Conservation (phyloP, 2,329 filamentous ascomycete species). For the Venturia aucupariae region DNA sequence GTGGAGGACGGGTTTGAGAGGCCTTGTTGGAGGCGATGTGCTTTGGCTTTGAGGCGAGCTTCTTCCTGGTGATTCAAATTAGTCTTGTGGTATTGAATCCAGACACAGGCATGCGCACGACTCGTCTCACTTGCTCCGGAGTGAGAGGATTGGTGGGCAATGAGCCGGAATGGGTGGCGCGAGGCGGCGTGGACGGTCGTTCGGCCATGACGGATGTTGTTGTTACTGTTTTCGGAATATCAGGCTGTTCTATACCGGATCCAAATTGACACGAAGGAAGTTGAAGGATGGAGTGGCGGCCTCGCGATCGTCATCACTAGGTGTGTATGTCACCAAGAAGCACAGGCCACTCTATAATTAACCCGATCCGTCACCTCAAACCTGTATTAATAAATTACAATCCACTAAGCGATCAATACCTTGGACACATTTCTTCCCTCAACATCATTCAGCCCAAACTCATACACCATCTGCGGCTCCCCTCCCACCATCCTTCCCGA, state of each 20-base stretch:
- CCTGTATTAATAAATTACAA: too few relatives aligned
- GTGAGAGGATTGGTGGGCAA: slow-evolving; percentile 42
- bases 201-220: slow-evolving; percentile 24
- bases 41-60: slow-evolving; percentile 80
- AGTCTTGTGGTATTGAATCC: neutral
- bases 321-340: neutral
- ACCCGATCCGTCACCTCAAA: neutral
- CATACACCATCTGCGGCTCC: neutral
- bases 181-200: slow-evolving; percentile 40
- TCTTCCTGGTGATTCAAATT: slow-evolving; percentile 49
- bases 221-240: neutral
- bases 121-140: slow-evolving; percentile 51
- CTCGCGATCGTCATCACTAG: neutral
- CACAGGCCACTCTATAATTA: slow-evolving; percentile 1
- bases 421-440: too few relatives aligned
- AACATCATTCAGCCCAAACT: neutral
- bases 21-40: slow-evolving; percentile 64
- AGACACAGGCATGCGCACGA: slow-evolving; percentile 30
- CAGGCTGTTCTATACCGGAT: neutral
- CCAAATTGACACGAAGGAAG: neutral
- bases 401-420: too few relatives aligned
- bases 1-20: slow-evolving; percentile 28
- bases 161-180: slow-evolving; percentile 30
- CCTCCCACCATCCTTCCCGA: neutral
- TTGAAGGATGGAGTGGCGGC: neutral